Percentiles rank a stretch among this genome's conserved stretches.
Evolutionary conservation across 139 green algal genomes (phyloP).

Genomic region (Zygnema cylindricum): DNA sequence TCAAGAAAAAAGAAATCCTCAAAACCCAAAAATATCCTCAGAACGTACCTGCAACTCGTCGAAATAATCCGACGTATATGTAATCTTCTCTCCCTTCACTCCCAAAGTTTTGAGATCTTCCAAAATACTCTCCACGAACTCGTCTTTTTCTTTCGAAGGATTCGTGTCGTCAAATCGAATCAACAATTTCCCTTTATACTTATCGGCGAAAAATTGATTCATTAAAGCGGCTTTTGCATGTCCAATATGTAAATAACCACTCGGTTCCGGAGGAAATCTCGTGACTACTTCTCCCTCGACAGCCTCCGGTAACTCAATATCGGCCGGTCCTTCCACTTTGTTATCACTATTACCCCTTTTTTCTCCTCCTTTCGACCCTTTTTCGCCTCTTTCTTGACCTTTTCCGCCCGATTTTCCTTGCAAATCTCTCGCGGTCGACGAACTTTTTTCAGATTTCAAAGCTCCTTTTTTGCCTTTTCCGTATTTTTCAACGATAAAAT

Average conservation of each 20-base stretch:
- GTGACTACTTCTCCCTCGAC: slow-evolving; percentile 90
- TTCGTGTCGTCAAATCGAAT: slow-evolving; percentile 99
- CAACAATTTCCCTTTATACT: slow-evolving; percentile 87
- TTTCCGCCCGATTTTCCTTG: neutral
- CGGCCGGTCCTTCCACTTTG: slow-evolving; percentile 72
- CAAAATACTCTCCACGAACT: slow-evolving; percentile 97
- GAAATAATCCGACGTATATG: slow-evolving; percentile 86
- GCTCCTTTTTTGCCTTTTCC: neutral
- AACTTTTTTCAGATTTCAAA: neutral
- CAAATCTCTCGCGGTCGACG: neutral
- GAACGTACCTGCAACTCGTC: slow-evolving; percentile 47
- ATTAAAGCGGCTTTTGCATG: slow-evolving; percentile 95
- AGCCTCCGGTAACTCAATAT: slow-evolving; percentile 83
- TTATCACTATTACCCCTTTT: slow-evolving; percentile 7
- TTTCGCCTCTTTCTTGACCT: neutral
- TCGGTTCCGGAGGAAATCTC: slow-evolving; percentile 96
- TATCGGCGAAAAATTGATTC: slow-evolving; percentile 91
- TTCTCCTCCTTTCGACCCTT: neutral
- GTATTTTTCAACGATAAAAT: neutral
- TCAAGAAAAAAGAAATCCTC: too few relatives aligned
- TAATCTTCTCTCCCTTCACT: slow-evolving; percentile 77
- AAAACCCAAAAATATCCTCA: too few relatives aligned
- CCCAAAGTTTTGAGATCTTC: slow-evolving; percentile 85
- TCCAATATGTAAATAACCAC: slow-evolving; percentile 90
- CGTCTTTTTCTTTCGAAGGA: slow-evolving; percentile 97